Evolutionary conservation across 768 basidiomycete genomes (phyloP), one percentile per base, ranked within the genome.

Genomic region (Hericium erinaceus): DNA sequence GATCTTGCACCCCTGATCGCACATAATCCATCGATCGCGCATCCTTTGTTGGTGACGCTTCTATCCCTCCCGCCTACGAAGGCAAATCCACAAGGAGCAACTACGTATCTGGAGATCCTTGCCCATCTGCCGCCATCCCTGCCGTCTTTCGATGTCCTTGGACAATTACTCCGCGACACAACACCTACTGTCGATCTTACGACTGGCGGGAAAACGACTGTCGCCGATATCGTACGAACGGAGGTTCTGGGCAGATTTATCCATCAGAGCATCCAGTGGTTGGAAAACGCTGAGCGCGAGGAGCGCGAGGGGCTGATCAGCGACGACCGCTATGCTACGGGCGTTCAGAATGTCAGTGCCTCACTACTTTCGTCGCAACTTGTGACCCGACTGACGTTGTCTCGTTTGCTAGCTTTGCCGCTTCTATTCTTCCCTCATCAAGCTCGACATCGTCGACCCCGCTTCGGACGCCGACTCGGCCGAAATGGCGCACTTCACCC

Each of bases 401-500:
- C 22, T 22, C 13, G 20, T 39, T 49, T 18, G 60, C 0, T 62
- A 89, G 87, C 75, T 90, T 37, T 90, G 86, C 68, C 83, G 89
- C 11, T 91, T 91, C 69, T 91, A 84, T 67, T 72, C 73, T 58
- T 84, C 87, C 0, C 75, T 92, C 51, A 78, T 89, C 72, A 86
- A 84, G 66, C 74, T 81, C 8, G 70, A 70, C 52, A 79, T 90
- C 64, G 77, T 89, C 56, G 85, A 88, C 64, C 75, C 80, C 2
- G 66, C 71, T 7, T 75, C 74, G n/a, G 87, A 89, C 57, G 77
- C 77, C 8, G 87, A 92, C 65, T 80, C 83, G 0, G 78, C 85
- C 5, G 89, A 89, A 72, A 89, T 92, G 79, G 77, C 79, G 5
- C 85, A 89, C 66, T 92, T 92, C 64, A 81, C 82, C 48, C 75